phyloP scores from a whole-genome alignment of 805 yeast genomes.

The Cyberlindnera meyerae region DNA sequence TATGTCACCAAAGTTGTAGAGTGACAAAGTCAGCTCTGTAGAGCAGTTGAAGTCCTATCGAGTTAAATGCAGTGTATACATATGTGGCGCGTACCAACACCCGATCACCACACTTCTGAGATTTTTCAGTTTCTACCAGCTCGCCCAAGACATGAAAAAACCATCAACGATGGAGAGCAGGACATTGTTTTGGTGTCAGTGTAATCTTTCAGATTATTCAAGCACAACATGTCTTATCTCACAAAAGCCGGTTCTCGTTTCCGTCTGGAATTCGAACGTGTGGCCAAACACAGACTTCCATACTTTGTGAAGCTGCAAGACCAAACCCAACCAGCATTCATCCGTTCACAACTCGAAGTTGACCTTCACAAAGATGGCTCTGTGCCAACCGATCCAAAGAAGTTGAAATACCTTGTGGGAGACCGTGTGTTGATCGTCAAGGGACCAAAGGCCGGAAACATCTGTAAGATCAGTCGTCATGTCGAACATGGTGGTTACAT shows the following conservation, averaged over 20 bases:
- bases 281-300: constrained; percentile 28
- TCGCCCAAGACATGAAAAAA: too few species aligned
- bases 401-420: constrained; percentile 65
- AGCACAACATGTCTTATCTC: constrained; percentile 22
- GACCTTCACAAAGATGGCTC: constrained; percentile 28
- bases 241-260: constrained; percentile 35
- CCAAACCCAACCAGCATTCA: constrained; percentile 32
- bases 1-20: too few species aligned
- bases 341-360: constrained; percentile 29
- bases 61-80: too few species aligned
- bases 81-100: too few species aligned
- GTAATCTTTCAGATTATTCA: background rate
- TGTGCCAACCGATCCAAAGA: constrained; percentile 40
- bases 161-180: too few species aligned
- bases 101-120: too few species aligned
- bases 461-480: constrained; percentile 61
- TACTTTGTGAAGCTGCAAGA: constrained; percentile 28
- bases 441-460: constrained; percentile 71
- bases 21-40: too few species aligned
- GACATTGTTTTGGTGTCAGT: too few species aligned
- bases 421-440: constrained; percentile 69
- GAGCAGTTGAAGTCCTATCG: too few species aligned
- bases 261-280: constrained; percentile 27
- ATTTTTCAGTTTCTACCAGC: too few species aligned
- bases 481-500: constrained; percentile 57